Base-by-base conservation (phyloP, 768 basidiomycete genomes). In the Pisolithus tinctorius region DNA sequence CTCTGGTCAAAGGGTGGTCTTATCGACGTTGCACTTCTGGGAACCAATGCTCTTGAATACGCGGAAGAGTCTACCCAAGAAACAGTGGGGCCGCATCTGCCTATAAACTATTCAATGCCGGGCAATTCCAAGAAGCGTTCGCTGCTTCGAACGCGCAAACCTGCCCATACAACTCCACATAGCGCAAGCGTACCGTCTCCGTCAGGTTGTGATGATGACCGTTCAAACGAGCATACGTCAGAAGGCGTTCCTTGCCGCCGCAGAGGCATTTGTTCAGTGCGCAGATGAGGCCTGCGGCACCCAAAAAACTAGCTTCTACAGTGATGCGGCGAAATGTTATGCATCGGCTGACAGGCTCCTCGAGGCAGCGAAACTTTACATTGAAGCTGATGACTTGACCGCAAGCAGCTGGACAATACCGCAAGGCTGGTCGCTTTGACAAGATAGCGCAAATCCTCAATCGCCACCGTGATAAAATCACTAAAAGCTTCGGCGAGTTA, bases 151-250 rank as follows among this genome's bases (percentile, higher is more conserved):
- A 45, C 72, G 75, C 3, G 83, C 83, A 1, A 63, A 54, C 2
- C 58, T 69, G 40, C 63, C 55, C 0, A 70, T 71, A 16, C 71
- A 82, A 62, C 72, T 65, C 11, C 69, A 63, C 2, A 71, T 82
- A 8, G 73, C 81, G 2, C 53, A 74, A 7, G 79, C 83, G 0
- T 83, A 80, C 56, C 71, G 74, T 44, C 70, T 82, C 4, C 75
- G 80, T 47, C 74, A 80, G 53, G 60, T 71, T 30, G 83, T 84
- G 6, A 66, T 72, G 39, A 47, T 58, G 45, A 25, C 65, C 55
- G 25, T 62, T 3, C 63, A 67, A 47, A 55, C 68, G 26, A 61
- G 41, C 23, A 61, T 17, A 48, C 63, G 60, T 48, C 58, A 61
- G 60, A 65, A 50, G 1, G 76, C 77, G 9, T 83, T 76, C 52